Evolutionary conservation across 345 rosid genomes (phyloP).

Genomic region (Arabis hirsuta): DNA sequence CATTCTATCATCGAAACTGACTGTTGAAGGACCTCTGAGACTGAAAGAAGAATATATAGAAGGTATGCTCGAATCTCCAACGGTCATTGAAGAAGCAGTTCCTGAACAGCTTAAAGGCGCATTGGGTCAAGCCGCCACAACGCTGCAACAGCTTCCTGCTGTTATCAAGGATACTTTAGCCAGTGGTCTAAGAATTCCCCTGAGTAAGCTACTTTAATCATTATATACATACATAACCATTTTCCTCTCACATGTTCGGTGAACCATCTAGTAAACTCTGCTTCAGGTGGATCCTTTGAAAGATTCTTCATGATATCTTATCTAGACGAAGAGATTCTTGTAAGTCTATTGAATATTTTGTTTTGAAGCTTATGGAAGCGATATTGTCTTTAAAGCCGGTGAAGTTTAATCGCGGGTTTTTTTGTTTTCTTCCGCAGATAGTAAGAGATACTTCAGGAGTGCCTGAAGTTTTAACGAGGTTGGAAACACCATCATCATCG

Average conservation of each 20-base stretch:
- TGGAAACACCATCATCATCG: constrained; percentile 55
- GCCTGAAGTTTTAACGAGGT: constrained; percentile 89
- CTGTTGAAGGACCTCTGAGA: constrained; percentile 96
- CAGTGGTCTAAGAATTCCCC: constrained; percentile 76
- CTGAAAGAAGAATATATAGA: constrained; percentile 88
- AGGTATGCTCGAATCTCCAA: constrained; percentile 79
- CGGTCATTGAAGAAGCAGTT: constrained; percentile 74
- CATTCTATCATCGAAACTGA: constrained; percentile 59
- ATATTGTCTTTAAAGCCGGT: not conserved
- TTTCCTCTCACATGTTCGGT: not conserved
- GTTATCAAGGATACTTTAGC: constrained; percentile 67
- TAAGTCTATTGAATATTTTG: constrained; percentile 46
- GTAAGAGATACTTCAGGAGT: constrained; percentile 71
- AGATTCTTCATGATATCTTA: constrained; percentile 95
- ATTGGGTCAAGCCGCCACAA: constrained; percentile 68
- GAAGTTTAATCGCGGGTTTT: not conserved
- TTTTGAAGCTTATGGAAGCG: not conserved
- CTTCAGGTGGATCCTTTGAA: constrained; percentile 79
- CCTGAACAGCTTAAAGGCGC: constrained; percentile 86
- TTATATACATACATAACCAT: constrained; percentile 1
- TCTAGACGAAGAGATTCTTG: constrained; percentile 93
- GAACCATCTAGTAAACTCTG: constrained; percentile 14
- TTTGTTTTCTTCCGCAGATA: constrained; percentile 54
- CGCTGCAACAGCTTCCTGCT: constrained; percentile 80
- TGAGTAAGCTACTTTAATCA: constrained; percentile 58